Conservation (phyloP, 352 stramenopile species). For the Phytopythium aichiense region DNA sequence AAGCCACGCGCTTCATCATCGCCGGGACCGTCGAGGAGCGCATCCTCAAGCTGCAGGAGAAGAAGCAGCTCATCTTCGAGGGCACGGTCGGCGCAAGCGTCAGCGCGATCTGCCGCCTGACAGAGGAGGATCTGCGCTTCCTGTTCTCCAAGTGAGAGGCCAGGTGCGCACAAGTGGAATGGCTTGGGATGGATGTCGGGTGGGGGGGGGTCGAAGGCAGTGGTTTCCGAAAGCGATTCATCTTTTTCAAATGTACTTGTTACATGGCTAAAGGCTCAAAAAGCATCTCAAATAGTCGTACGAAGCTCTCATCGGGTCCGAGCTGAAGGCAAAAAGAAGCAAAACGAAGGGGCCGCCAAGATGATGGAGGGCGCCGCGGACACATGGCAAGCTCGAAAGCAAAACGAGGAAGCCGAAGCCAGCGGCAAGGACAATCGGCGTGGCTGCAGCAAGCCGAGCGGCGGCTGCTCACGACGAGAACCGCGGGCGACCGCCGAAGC, state of each 20-base stretch:
- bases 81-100: conserved; percentile 95
- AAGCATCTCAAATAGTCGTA: conserved; percentile 6
- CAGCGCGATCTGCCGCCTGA: conserved; percentile 87
- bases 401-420: background rate
- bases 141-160: conserved; percentile 71
- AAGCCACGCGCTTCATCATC: conserved; percentile 97
- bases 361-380: background rate
- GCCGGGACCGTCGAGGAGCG: conserved; percentile 97
- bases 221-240: background rate
- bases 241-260: conserved; percentile 2
- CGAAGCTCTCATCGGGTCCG: background rate
- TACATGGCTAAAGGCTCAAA: conserved; percentile 4
- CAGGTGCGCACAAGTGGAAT: background rate
- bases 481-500: background rate
- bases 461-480: conserved; percentile 5
- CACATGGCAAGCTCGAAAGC: background rate
- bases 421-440: background rate
- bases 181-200: background rate
- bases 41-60: conserved; percentile 96
- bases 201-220: no score
- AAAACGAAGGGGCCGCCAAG: conserved; percentile 15
- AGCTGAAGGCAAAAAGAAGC: conserved; percentile 17
- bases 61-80: conserved; percentile 98
- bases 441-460: background rate
- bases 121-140: conserved; percentile 92